phyloP scores from a whole-genome alignment of 1,139 yeast genomes.

The Arxiozyma slooffiae region DNA sequence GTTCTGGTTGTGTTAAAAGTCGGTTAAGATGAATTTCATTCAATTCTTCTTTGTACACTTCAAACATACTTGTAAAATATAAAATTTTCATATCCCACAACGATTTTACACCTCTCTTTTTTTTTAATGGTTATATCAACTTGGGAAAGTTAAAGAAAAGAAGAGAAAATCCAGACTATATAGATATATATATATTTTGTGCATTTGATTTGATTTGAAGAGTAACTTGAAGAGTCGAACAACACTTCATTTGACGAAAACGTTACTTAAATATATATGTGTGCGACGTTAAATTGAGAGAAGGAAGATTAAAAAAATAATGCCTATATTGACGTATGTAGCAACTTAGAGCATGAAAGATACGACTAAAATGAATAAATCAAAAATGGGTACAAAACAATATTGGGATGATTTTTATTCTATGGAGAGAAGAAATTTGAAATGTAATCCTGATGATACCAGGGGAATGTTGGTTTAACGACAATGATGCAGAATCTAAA shows the following conservation, averaged over 20 bases:
- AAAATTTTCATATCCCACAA: too few relatives aligned
- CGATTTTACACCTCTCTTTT: too few relatives aligned
- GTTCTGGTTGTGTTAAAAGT: not conserved
- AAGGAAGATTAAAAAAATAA: too few relatives aligned
- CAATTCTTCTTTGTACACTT: too few relatives aligned
- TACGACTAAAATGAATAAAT: slow-evolving; percentile 48
- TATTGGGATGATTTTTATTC: slow-evolving; percentile 88
- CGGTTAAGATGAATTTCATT: too few relatives aligned
- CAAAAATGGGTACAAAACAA: slow-evolving; percentile 68
- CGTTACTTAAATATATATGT: too few relatives aligned
- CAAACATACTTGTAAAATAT: too few relatives aligned
- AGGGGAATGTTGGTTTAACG: slow-evolving; percentile 96
- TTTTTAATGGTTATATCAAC: too few relatives aligned
- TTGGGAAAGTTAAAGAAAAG: not conserved
- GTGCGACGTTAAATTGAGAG: too few relatives aligned
- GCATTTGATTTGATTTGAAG: not conserved
- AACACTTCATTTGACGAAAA: too few relatives aligned
- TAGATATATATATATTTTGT: too few relatives aligned
- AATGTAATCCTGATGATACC: slow-evolving; percentile 67
- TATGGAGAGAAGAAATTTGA: slow-evolving; percentile 60
- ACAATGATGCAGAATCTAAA: slow-evolving; percentile 78
- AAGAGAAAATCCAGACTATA: not conserved
- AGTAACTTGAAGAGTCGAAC: too few relatives aligned
- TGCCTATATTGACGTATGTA: not conserved
- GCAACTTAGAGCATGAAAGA: slow-evolving; percentile 34